Evolutionary conservation across 164 flowering plant species (phyloP), one percentile per base, ranked within the genome.

Genomic region (Vitis riparia): DNA sequence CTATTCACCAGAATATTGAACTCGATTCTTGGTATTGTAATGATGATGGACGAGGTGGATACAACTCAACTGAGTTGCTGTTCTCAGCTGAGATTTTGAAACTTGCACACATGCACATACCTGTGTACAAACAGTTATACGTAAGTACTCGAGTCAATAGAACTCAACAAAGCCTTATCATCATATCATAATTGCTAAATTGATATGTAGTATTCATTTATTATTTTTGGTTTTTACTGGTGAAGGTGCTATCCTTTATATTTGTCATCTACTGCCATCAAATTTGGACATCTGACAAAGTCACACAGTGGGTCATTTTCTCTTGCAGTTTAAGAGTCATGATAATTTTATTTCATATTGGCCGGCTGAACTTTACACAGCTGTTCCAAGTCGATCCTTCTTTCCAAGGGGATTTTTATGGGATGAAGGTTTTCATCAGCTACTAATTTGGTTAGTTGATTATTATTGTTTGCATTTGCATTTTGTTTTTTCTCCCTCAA

Each of bases 391-490:
- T 75, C 83, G 98, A 51, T 85, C 99, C 53, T 86, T 92, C 79
- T 96, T 96, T 64, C 99, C 98, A 3, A 90, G 99, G 78, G 99
- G 99, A 37, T 96, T 96, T 80, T 70, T 93, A 58, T 96, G 99
- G 98, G 99, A 93, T 83, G 98, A 96, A 83, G 99, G 99, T 68
- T 96, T 96, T 78, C 98, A 96, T 80, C 98, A 89, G 79, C 87
- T 96, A 30, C 78, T 93, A 64, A 87, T 96, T 76, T 92, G 99
- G 98, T 96, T 68, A 72, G 94, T 77, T 32, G 37, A 11, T n/a
- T 23, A 7, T 44, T 60, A 57, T 11, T 51, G 51, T 66, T 37
- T 64, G 51, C 51, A 51, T 13, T 37, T 66, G 17, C 69, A 9
- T 49, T 19, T 44, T 16, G 23, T 13, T n/a, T 23, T 15, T 32